Evolutionary conservation across 2,329 filamentous ascomycete species (phyloP), one percentile per base, ranked within the genome.

Genomic region (Aspergillus versicolor): DNA sequence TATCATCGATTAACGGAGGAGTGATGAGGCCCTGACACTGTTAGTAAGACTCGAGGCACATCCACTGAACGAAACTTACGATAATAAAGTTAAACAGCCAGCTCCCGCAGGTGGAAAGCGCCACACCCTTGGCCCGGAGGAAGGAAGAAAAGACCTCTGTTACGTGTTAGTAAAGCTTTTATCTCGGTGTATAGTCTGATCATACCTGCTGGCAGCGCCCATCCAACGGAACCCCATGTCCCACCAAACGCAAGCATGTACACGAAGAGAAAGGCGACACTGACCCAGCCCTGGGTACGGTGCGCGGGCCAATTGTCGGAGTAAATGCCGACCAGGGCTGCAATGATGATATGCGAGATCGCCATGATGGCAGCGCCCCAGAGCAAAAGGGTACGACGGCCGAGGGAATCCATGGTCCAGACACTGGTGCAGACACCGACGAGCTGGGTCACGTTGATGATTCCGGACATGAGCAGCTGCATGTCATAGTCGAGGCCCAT

Each of bases 41-140:
- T 56, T 55, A 49, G 48, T 40, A 17, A n/a, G 24, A 9, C 27
- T 30, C 9, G 27, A 11, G 9, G 27, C 27, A 30, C 27, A 30
- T 30, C 8, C 9, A 30, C 3, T 30, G 9, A 9, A 30, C 4
- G 9, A 4, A 30, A 67, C 70, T 65, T 56, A 75, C 75, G 24
- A 87, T 83, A 50, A 85, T 81, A 61, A 88, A 87, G 67, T 88
- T 87, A 67, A 82, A 84, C 2, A 87, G 70, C 79, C 88, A 90
- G 71, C 86, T 87, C 5, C 81, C 81, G 57, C 81, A 84, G 0
- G 85, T 88, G 0, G 84, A 84, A 2, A 88, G 74, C 1, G 85
- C 85, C 0, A 87, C 85, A 34, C 87, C 88, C 67, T 88, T 89
- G 3, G 86, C 85, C 6, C 86, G 77, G 0, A 84, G 73, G 0